phyloP scores from a whole-genome alignment of 2,329 filamentous ascomycete genomes.

The Arthrobotrys sinensis region DNA sequence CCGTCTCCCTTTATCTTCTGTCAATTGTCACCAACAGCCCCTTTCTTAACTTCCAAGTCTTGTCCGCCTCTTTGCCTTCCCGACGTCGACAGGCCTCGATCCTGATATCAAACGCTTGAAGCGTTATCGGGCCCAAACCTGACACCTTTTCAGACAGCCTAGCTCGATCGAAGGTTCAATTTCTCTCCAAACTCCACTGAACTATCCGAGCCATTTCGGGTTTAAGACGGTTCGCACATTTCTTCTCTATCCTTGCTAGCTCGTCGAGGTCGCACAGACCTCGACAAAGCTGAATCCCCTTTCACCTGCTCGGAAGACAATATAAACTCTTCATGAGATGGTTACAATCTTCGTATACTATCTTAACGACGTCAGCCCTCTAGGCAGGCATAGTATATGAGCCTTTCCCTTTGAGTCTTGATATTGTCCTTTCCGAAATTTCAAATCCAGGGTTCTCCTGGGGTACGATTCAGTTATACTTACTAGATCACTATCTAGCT shows the following conservation, averaged over 20 bases:
- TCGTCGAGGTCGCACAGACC: conserved; percentile 54
- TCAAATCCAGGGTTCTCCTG: conserved; percentile 40
- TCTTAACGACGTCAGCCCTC: conserved; percentile 32
- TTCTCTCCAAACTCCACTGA: conserved; percentile 39
- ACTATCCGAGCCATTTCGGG: conserved; percentile 59
- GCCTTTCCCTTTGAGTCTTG: neutral
- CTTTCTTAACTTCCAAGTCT: conserved; percentile 21
- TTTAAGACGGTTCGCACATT: conserved; percentile 58
- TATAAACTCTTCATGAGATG: conserved; percentile 27
- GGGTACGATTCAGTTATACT: conserved; percentile 32
- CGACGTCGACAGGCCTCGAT: conserved; percentile 25
- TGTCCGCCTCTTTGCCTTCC: conserved; percentile 18
- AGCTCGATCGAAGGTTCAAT: conserved; percentile 32
- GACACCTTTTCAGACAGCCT: conserved; percentile 50
- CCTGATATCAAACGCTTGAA: conserved; percentile 33
- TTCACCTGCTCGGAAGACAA: conserved; percentile 23
- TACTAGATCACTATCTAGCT: conserved; percentile 35
- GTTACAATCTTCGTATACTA: conserved; percentile 17
- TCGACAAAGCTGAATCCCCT: conserved; percentile 42
- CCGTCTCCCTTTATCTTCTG: conserved; percentile 26
- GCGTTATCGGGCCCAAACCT: conserved; percentile 48
- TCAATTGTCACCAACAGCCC: conserved; percentile 10
- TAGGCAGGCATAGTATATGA: conserved; percentile 6
- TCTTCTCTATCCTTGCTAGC: conserved; percentile 38
- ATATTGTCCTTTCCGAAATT: conserved; percentile 11